Conservation (phyloP, 768 basidiomycete species). For the Pleurotus djamor region DNA sequence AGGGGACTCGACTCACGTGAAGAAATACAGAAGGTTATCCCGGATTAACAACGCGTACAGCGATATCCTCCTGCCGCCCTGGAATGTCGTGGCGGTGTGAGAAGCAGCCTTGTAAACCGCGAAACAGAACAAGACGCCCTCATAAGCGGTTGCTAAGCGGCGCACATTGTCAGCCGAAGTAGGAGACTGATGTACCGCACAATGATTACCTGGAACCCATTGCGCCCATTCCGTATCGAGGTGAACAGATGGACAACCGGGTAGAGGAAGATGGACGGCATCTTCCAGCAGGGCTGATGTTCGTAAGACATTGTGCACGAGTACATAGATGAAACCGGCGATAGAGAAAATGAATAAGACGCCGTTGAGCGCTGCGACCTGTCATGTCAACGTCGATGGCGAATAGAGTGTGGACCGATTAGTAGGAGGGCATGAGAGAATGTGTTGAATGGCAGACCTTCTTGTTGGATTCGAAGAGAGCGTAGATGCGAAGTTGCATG, state of each 20-base stretch:
- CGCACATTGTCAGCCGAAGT: neutral
- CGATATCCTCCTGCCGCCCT: constrained; percentile 20
- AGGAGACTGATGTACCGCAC: too few relatives aligned
- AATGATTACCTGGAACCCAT: constrained; percentile 28
- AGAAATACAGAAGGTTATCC: constrained; percentile 44
- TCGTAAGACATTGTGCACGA: constrained; percentile 31
- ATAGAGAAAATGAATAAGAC: constrained; percentile 38
- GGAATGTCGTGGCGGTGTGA: constrained; percentile 21
- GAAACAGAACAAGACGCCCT: constrained; percentile 38
- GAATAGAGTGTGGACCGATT: neutral
- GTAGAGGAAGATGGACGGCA: constrained; percentile 30
- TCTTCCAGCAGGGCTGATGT: constrained; percentile 30
- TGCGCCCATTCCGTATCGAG: constrained; percentile 39
- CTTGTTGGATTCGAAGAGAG: constrained; percentile 36
- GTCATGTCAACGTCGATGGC: neutral
- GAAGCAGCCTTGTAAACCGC: constrained; percentile 31
- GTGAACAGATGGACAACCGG: constrained; percentile 40
- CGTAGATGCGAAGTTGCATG: constrained; percentile 46
- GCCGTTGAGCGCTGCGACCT: constrained; percentile 37
- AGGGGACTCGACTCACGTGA: constrained; percentile 23
- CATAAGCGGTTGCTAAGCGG: constrained; percentile 32
- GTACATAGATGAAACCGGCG: constrained; percentile 35
- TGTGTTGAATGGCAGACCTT: constrained; percentile 20
- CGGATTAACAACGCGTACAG: constrained; percentile 33
- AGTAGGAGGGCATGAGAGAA: neutral